Evolutionary conservation across 352 stramenopile species (phyloP), one percentile per base, ranked within the genome.

Genomic region (Phytophthora litchii): DNA sequence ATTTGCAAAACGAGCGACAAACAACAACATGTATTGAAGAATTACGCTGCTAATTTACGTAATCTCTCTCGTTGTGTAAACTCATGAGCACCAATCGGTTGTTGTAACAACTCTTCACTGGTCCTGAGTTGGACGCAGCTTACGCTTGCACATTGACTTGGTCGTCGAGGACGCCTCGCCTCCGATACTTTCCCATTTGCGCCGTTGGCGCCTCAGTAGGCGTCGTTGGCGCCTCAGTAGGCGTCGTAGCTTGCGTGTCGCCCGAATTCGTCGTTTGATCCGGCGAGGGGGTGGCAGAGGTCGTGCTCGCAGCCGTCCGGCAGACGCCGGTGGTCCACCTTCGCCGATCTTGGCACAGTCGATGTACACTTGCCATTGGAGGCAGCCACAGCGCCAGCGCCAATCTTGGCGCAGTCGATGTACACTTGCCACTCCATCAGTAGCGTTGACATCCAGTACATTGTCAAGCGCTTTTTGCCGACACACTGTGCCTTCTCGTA

Each of bases 381-480:
- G n/a, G n/a, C n/a, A n/a, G n/a, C n/a, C n/a, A n/a, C n/a, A n/a
- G n/a, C n/a, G n/a, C n/a, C n/a, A n/a, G n/a, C 41, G 7, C 58
- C 58, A 20, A 66, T 66, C 41, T 66, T 66, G 17, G 49, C 41
- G 23, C 58, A 66, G 21, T 60, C 41, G 16, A 60, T 60, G 58
- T 66, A 66, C 5, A 66, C 58, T 29, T 66, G 58, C 50, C 58
- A 66, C 35, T 66, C 50, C 25, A 60, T 3, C n/a, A n/a, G n/a
- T 3, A 66, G 35, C 34, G 65, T 74, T 20, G 65, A 58, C 10
- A 78, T 59, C 70, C 66, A 78, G 37, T 78, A 78, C 51, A 78
- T 64, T 4, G 66, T 72, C 17, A 78, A 45, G 13, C 62, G 60
- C 1, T 34, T 75, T 44, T 78, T 75, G 48, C 44, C 61, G 3